Conservation (phyloP, 768 basidiomycete genomes). For the Pluteus cervinus region DNA sequence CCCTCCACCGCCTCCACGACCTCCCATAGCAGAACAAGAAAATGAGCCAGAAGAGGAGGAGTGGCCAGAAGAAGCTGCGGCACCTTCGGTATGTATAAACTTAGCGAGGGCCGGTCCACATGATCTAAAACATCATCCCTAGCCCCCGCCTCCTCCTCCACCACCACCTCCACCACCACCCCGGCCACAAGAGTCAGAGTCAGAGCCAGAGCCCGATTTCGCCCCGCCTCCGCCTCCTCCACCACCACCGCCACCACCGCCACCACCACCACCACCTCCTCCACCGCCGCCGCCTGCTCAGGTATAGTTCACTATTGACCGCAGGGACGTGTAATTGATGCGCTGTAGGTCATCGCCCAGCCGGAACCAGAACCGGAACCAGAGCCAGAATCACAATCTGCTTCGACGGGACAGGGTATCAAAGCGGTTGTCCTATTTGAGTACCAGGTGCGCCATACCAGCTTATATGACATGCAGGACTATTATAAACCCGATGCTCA, state of each 20-base stretch:
- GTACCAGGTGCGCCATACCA: slow-evolving; percentile 51
- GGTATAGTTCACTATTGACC: slow-evolving; percentile 14
- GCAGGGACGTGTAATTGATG: not conserved
- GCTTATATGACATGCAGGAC: no score
- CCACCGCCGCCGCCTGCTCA: slow-evolving; percentile 37
- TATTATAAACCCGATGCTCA: no score
- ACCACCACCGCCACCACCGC: slow-evolving; percentile 38
- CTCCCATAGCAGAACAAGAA: slow-evolving; percentile 15
- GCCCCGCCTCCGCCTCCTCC: slow-evolving; percentile 33
- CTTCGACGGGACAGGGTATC: slow-evolving; percentile 39
- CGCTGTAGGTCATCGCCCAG: slow-evolving; percentile 23
- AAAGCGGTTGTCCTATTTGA: slow-evolving; percentile 75
- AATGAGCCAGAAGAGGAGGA: slow-evolving; percentile 20
- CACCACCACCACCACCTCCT: slow-evolving; percentile 47
- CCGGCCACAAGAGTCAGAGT: slow-evolving; percentile 18
- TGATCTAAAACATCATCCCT: no score
- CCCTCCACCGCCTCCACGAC: slow-evolving; percentile 12
- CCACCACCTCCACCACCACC: slow-evolving; percentile 31
- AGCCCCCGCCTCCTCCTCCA: slow-evolving; percentile 32
- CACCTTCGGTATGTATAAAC: no score
- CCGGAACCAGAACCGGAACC: slow-evolving; percentile 31
- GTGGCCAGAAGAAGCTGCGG: slow-evolving; percentile 15
- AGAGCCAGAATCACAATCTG: slow-evolving; percentile 31
- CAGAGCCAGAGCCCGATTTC: slow-evolving; percentile 17
- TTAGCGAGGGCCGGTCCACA: no score